Percentiles rank a stretch among this genome's conserved stretches.
Evolutionary conservation across 208 protist species (phyloP).

Genomic region (Angomonas deanei): DNA sequence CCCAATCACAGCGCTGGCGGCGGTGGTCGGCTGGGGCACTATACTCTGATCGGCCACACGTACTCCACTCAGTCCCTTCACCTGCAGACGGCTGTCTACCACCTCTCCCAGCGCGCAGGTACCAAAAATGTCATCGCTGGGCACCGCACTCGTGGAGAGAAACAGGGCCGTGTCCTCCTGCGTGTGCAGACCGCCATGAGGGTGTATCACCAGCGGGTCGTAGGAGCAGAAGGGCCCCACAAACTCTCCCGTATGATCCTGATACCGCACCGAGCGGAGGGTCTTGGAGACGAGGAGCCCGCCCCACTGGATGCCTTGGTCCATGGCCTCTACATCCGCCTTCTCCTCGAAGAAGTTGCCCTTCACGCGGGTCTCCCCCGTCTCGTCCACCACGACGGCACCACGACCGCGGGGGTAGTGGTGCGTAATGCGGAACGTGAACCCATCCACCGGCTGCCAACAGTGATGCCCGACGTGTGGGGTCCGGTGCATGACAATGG

Average conservation of each 20-base stretch:
- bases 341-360: slow-evolving; percentile 41
- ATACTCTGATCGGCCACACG: slow-evolving; percentile 62
- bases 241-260: slow-evolving; percentile 18
- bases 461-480: slow-evolving; percentile 36
- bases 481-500: slow-evolving; percentile 52
- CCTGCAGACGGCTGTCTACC: slow-evolving; percentile 38
- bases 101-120: slow-evolving; percentile 71
- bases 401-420: slow-evolving; percentile 66
- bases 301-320: slow-evolving; percentile 68
- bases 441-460: slow-evolving; percentile 38
- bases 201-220: slow-evolving; percentile 30
- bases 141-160: slow-evolving; percentile 36
- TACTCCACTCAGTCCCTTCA: slow-evolving; percentile 53
- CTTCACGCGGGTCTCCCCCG: slow-evolving; percentile 14
- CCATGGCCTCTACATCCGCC: slow-evolving; percentile 60
- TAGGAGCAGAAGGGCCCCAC: slow-evolving; percentile 52
- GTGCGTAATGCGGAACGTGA: slow-evolving; percentile 60
- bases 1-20: slow-evolving; percentile 44
- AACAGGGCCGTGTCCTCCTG: slow-evolving; percentile 51
- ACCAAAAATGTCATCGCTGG: slow-evolving; percentile 43
- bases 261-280: slow-evolving; percentile 39
- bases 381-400: slow-evolving; percentile 18
- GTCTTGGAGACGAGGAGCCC: slow-evolving; percentile 44
- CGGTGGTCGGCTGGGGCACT: slow-evolving; percentile 65
- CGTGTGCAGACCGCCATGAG: slow-evolving; percentile 26